Percentiles rank a stretch among this genome's conserved stretches.
These are phyloP conservation scores for Lactarius sp. DNA, from an alignment of 768 basidiomycete genomes.

Conservation along the genomic window DNA sequence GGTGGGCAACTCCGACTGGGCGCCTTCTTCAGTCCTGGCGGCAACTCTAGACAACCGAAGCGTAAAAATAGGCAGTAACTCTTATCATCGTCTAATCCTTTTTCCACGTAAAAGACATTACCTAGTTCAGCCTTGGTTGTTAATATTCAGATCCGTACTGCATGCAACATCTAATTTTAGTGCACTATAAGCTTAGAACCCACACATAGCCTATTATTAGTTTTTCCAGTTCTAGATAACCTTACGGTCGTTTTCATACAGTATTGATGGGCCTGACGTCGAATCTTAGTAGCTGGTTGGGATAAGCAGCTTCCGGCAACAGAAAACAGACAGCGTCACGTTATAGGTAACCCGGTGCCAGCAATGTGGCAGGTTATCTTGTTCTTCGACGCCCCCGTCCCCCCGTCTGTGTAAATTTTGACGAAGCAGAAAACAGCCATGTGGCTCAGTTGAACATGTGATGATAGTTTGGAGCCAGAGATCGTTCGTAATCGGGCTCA, in stretches of 20 bases:
- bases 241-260: neutral
- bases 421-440: too few species aligned
- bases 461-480: too few species aligned
- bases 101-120: neutral
- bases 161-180: neutral
- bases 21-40: constrained; percentile 15
- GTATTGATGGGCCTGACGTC: too few species aligned
- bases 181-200: neutral
- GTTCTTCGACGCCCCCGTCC: too few species aligned
- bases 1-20: constrained; percentile 16
- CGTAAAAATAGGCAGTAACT: constrained; percentile 2
- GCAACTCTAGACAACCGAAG: constrained; percentile 13
- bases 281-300: too few species aligned
- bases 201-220: neutral
- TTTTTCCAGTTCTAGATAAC: neutral
- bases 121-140: constrained; percentile 34
- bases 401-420: too few species aligned
- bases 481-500: too few species aligned
- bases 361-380: too few species aligned
- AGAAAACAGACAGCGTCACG: too few species aligned
- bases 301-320: too few species aligned
- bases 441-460: too few species aligned
- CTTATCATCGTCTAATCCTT: neutral
- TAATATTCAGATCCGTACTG: neutral
- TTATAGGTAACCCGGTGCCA: too few species aligned